Evolutionary conservation across 192 early-diverging fungal species (phyloP), one percentile per base, ranked within the genome.

Genomic region (Bifiguratus adelaidae): DNA sequence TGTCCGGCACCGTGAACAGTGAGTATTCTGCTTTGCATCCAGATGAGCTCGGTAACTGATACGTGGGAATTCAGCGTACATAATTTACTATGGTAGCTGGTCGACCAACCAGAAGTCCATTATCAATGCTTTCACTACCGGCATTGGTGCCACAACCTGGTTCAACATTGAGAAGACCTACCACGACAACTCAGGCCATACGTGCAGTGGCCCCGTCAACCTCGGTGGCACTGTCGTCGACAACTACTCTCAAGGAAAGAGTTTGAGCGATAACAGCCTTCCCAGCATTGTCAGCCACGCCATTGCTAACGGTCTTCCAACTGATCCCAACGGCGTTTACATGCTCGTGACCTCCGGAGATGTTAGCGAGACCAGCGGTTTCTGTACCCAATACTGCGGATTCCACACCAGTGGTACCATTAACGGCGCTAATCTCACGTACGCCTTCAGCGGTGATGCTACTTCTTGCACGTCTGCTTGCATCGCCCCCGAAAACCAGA

Each of bases 131-230:
- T 41, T 51, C 28, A 12, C 38, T 19, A 0, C 20, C 9, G 26
- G 38, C 19, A 22, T 51, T 19, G 20, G 36, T 13, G 20, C 27
- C 25, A n/a, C 49, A 21, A 40, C 38, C 15, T 51, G 38, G 36
- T 51, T 34, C 35, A 51, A 51, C 37, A 51, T 51, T 26, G 49
- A 51, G 24, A 51, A 51, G 49, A 51, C 49, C 21, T 51, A 51
- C 16, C 38, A 51, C 37, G 36, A 51, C 7, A 37, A 51, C 25
- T 28, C 38, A 18, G 28, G 27, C 19, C 19, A 41, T 38, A 21
- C 18, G 24, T 6, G 7, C 37, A 40, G 23, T 27, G 49, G 49
- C 25, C 49, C 49, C 0, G 49, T 51, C 9, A 19, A 8, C 18
- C 38, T 41, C 11, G 38, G 28, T 3, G 21, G 13, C 2, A 25